phyloP scores from a whole-genome alignment of 148 eudicot species.

The Rhododendron williamsianum region DNA sequence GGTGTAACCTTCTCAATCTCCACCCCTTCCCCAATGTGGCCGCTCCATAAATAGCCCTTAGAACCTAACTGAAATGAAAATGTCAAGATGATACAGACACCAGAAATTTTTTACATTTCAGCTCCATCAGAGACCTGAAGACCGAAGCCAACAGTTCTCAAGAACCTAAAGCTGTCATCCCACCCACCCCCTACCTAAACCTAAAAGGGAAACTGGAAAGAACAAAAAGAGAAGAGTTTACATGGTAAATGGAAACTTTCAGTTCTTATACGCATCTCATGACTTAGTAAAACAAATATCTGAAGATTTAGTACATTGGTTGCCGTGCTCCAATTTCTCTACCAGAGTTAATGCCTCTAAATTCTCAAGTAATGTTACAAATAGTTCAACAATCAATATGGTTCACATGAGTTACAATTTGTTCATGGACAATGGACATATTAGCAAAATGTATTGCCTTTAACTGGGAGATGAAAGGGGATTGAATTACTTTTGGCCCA shows the following conservation, averaged over 20 bases:
- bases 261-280: background rate
- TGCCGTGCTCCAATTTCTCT: background rate
- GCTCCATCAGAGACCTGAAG: background rate
- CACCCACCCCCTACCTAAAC: conserved; percentile 1
- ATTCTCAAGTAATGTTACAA: background rate
- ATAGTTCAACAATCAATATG: background rate
- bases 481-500: background rate
- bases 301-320: background rate
- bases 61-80: background rate
- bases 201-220: background rate
- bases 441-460: background rate
- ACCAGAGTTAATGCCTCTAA: background rate
- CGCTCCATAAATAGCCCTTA: background rate
- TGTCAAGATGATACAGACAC: background rate
- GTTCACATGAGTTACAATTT: background rate
- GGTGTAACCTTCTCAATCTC: background rate
- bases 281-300: background rate
- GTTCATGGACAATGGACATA: background rate
- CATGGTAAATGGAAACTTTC: background rate
- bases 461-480: background rate
- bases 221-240: background rate
- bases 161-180: background rate
- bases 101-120: background rate
- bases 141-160: background rate
- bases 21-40: background rate